Conservation (phyloP, 2,329 filamentous ascomycete genomes). For the Colletotrichum godetiae region DNA sequence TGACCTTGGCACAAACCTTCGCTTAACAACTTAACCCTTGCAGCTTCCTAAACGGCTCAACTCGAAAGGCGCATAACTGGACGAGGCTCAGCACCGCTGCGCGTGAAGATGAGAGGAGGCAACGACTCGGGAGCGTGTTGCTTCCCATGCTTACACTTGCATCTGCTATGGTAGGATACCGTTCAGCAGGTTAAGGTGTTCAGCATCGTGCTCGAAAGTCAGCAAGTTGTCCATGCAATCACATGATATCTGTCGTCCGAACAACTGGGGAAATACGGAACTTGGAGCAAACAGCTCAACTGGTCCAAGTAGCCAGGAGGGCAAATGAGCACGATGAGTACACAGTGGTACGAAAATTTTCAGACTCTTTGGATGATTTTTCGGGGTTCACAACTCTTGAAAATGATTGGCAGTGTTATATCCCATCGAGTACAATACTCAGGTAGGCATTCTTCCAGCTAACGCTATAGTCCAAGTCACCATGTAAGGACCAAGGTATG, state of each 20-base stretch:
- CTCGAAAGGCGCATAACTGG: background rate
- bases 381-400: background rate
- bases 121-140: background rate
- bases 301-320: too few relatives aligned
- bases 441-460: background rate
- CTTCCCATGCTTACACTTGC: background rate
- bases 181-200: background rate
- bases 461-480: background rate
- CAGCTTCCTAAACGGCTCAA: background rate
- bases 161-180: background rate
- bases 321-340: too few relatives aligned
- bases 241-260: background rate
- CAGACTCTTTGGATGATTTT: background rate
- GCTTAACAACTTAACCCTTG: background rate
- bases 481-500: background rate
- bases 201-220: background rate
- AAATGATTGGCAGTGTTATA: background rate
- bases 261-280: background rate
- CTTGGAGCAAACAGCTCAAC: too few relatives aligned
- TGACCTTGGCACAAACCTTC: background rate
- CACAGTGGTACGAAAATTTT: background rate
- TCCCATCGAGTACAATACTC: background rate
- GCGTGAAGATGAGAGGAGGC: background rate
- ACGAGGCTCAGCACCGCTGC: too few relatives aligned
- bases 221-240: background rate